A percentile compares a stretch with the other conserved stretches of the same genome.
phyloP scores from a whole-genome alignment of 352 stramenopile genomes.

The Thalassiosira livingstoniorum region DNA sequence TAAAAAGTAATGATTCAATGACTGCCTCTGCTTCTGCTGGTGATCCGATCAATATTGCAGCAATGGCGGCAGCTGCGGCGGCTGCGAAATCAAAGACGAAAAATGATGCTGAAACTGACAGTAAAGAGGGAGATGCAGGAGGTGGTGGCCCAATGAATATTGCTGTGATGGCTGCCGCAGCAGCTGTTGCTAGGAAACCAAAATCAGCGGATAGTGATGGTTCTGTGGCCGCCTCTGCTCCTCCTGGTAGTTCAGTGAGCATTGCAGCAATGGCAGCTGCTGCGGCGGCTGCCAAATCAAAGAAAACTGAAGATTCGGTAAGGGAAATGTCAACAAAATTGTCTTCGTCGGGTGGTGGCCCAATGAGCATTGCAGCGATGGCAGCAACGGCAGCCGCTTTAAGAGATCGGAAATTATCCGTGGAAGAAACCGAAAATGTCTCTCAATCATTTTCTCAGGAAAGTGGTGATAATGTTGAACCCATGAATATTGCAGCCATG shows the following conservation, averaged over 20 bases:
- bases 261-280: slow-evolving; percentile 22
- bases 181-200: not conserved
- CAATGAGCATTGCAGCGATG: slow-evolving; percentile 11
- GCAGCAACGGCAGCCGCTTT: slow-evolving; percentile 10
- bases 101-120: too few species aligned
- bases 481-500: not conserved
- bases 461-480: not conserved
- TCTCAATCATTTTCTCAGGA: not conserved
- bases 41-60: not conserved
- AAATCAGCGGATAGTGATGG: not conserved
- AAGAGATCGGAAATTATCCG: not conserved
- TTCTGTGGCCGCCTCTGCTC: not conserved
- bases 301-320: too few species aligned
- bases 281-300: too few species aligned
- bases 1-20: too few species aligned
- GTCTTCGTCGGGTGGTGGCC: too few species aligned
- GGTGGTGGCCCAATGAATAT: not conserved
- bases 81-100: too few species aligned
- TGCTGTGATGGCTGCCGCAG: too few species aligned
- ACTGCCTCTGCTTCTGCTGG: too few species aligned
- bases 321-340: too few species aligned
- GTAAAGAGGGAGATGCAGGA: too few species aligned
- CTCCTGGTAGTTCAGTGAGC: not conserved
- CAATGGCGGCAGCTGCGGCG: not conserved
- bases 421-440: not conserved